Percentiles rank a stretch among this genome's conserved stretches.
phyloP scores from a whole-genome alignment of 2,329 filamentous ascomycete species.

The Fusarium setosum region DNA sequence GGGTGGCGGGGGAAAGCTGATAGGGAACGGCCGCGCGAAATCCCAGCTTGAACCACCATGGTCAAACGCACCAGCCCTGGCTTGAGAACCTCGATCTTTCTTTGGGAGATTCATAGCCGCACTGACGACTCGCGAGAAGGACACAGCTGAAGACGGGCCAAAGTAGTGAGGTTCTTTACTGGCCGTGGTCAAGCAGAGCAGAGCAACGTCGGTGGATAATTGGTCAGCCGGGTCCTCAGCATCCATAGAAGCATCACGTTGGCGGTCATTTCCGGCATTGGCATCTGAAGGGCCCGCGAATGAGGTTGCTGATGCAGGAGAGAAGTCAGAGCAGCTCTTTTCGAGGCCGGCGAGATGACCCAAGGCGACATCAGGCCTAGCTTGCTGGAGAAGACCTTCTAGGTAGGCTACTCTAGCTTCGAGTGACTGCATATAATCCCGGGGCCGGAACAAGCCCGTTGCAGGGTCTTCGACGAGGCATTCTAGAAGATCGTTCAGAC shows the following conservation, averaged over 20 bases:
- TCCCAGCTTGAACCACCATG: constrained; percentile 2
- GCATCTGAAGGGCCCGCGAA: background rate
- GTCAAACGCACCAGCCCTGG: constrained; percentile 12
- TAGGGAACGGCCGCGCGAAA: constrained; percentile 10
- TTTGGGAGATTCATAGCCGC: constrained; percentile 28
- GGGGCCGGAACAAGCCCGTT: constrained; percentile 24
- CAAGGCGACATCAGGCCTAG: constrained; percentile 20
- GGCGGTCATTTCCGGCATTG: background rate
- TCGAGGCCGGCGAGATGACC: constrained; percentile 24
- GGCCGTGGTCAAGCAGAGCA: constrained; percentile 24
- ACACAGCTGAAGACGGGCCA: constrained; percentile 27
- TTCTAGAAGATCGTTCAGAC: constrained; percentile 4
- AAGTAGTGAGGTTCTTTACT: constrained; percentile 34
- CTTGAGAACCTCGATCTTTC: constrained; percentile 21
- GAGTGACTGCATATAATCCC: constrained; percentile 29
- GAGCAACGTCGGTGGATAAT: constrained; percentile 24
- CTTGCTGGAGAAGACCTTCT: constrained; percentile 25
- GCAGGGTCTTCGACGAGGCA: constrained; percentile 31
- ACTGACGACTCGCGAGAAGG: constrained; percentile 29
- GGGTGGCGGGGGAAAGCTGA: constrained; percentile 19
- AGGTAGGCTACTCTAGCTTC: constrained; percentile 28
- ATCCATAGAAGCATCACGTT: background rate
- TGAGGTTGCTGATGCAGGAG: background rate
- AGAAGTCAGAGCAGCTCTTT: background rate
- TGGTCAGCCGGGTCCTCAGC: constrained; percentile 24